Percentiles rank a stretch among this genome's conserved stretches.
These are phyloP conservation scores for Hygrophorus russula DNA, from an alignment of 768 basidiomycete genomes.

Conservation along the genomic window DNA sequence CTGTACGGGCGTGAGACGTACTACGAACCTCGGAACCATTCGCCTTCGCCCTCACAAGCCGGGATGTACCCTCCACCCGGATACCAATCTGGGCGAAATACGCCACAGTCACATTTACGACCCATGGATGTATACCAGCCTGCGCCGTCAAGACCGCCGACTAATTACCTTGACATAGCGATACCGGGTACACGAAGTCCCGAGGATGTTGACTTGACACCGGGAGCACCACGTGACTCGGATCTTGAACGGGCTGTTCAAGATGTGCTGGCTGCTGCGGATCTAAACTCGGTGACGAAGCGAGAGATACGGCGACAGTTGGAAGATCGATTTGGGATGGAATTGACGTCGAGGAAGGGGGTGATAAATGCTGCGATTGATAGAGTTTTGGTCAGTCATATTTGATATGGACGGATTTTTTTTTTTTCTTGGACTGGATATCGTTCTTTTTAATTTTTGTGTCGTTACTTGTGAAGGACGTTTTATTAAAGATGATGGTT, in stretches of 20 bases:
- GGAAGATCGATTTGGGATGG: slow-evolving; percentile 74
- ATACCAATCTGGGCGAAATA: slow-evolving; percentile 70
- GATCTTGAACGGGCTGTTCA: slow-evolving; percentile 72
- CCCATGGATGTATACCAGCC: slow-evolving; percentile 44
- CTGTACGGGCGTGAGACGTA: slow-evolving; percentile 81
- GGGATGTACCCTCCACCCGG: slow-evolving; percentile 52
- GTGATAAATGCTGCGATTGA: slow-evolving; percentile 76
- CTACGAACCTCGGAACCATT: slow-evolving; percentile 68
- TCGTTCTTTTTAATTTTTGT: too few species aligned
- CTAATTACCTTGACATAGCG: slow-evolving; percentile 68
- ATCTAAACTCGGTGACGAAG: slow-evolving; percentile 88
- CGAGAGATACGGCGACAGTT: slow-evolving; percentile 77
- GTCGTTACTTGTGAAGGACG: too few species aligned
- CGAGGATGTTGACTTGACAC: slow-evolving; percentile 34
- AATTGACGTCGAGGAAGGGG: slow-evolving; percentile 58
- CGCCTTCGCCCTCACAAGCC: slow-evolving; percentile 64
- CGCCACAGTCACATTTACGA: slow-evolving; percentile 43
- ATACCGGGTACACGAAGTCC: slow-evolving; percentile 45
- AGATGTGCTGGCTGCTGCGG: slow-evolving; percentile 62
- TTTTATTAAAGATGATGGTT: too few species aligned
- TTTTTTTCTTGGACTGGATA: slow-evolving; percentile 7
- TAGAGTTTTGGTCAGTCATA: slow-evolving; percentile 47
- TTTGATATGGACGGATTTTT: slow-evolving; percentile 9
- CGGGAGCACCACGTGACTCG: slow-evolving; percentile 44
- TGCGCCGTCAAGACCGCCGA: slow-evolving; percentile 56